Conservation (phyloP, 306 rosid genomes). For the Gynostemma pentaphyllum region DNA sequence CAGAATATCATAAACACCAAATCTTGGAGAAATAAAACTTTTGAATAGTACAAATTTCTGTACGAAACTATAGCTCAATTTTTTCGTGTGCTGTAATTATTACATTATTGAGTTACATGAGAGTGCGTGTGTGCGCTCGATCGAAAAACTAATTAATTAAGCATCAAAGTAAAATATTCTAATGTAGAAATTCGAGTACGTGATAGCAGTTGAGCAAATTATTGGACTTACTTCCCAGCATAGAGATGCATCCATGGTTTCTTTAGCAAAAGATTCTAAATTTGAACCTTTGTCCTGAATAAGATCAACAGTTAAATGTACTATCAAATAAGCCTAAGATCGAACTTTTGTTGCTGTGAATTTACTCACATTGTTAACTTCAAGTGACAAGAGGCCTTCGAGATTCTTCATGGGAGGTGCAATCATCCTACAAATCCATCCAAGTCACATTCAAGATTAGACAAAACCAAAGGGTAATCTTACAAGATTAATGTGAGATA, state of each 20-base stretch:
- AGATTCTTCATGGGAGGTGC: slow-evolving; percentile 39
- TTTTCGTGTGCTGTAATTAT: no score
- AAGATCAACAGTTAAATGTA: not conserved
- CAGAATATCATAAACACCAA: not conserved
- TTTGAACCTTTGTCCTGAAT: slow-evolving; percentile 42
- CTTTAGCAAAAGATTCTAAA: slow-evolving; percentile 25
- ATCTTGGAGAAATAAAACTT: not conserved
- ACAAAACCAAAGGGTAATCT: no score
- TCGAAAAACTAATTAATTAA: no score
- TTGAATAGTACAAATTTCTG: no score
- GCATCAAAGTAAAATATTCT: no score
- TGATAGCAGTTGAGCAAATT: no score
- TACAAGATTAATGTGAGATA: no score
- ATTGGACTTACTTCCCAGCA: slow-evolving; percentile 49
- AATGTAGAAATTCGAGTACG: no score
- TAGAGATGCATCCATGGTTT: slow-evolving; percentile 33
- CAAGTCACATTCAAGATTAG: not conserved
- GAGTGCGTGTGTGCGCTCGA: no score
- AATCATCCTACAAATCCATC: slow-evolving; percentile 31
- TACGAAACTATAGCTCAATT: no score
- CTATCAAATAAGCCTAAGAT: not conserved
- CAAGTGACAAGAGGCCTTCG: slow-evolving; percentile 38
- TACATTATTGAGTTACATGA: no score
- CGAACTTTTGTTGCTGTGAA: no score
- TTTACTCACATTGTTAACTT: slow-evolving; percentile 31